Evolutionary conservation across 495 filamentous ascomycete species (phyloP), one percentile per base, ranked within the genome.

Genomic region (Penicillium psychrofluorescens): DNA sequence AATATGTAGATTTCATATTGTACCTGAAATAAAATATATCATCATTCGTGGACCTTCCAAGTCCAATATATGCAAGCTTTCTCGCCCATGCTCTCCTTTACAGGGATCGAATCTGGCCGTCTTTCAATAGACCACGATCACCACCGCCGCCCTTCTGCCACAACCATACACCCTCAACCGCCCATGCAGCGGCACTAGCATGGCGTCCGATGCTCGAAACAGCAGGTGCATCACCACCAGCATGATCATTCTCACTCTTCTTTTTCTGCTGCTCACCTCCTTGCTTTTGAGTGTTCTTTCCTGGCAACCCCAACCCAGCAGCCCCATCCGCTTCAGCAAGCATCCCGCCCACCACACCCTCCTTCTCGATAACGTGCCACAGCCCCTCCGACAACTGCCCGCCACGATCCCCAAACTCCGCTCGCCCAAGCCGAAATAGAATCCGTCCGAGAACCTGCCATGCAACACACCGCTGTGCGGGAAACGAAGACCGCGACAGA

Each of bases 381-480:
- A 91, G 53, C 4, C 80, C 87, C 55, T 80, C 71, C 2, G 75
- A 78, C 6, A 74, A 62, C 29, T 77, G 72, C 1, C 72, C 71
- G 2, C 67, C 77, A 1, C 79, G 76, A 1, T 67, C 71, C 0
- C 90, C 89, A 66, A 86, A 95, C 49, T 90, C 80, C 0, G 84
- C 87, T 41, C 63, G 74, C 0, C 92, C 92, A 0, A 98, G 72
- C 15, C 89, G 75, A 55, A 87, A 96, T 29, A 96, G 52, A 12
- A 98, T 76, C 10, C 92, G 72, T 1, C 92, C 92, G 6, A 97
- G 70, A 0, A 88, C 90, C 62, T 94, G 91, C 64, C 86, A 95
- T 1, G 94, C 90, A 10, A 98, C 70, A 51, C 92, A 98, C 1
- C 94, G 73, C 67, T 98, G 92, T 1, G 81, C 78, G 4, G 94